These are phyloP conservation scores for Buxus sempervirens DNA, from an alignment of 164 flowering plant genomes.

Conservation along the genomic window DNA sequence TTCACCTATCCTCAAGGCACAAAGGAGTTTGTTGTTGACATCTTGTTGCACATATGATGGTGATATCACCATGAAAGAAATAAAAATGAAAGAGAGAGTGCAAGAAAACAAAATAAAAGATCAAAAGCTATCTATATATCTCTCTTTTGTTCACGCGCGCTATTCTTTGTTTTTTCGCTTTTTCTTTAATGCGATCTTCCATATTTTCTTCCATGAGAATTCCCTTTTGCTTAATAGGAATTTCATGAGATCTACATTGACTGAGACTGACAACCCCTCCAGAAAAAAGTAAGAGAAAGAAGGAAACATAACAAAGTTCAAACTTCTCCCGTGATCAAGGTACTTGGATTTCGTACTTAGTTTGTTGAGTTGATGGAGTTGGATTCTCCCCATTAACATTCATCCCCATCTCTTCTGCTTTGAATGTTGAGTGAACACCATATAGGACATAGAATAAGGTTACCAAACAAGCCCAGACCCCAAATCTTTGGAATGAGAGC, in stretches of 20 bases:
- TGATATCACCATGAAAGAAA: slow-evolving; percentile 9
- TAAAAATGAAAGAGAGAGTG: slow-evolving; percentile 7
- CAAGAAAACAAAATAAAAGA: slow-evolving; percentile 2
- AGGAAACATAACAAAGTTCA: neutral
- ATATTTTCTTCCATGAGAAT: neutral
- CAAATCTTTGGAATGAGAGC: slow-evolving; percentile 61
- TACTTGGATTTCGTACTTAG: slow-evolving; percentile 44
- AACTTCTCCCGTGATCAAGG: slow-evolving; percentile 1
- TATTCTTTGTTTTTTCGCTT: slow-evolving; percentile 1
- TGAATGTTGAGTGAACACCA: slow-evolving; percentile 78
- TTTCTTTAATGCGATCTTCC: neutral
- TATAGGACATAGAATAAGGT: slow-evolving; percentile 64
- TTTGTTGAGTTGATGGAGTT: slow-evolving; percentile 32
- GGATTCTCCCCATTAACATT: slow-evolving; percentile 22
- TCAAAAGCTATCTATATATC: slow-evolving; percentile 4
- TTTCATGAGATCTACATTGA: slow-evolving; percentile 20
- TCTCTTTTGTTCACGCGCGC: no score
- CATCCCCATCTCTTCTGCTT: slow-evolving; percentile 50
- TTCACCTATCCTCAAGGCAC: slow-evolving; percentile 7
- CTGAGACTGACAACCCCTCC: neutral
- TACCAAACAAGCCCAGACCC: slow-evolving; percentile 53
- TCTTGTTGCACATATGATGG: slow-evolving; percentile 1
- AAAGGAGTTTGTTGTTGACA: slow-evolving; percentile 2
- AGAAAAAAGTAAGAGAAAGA: neutral
- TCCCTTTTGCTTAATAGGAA: slow-evolving; percentile 21